phyloP scores from a whole-genome alignment of 768 basidiomycete species.

The Leccinum uliginosum region DNA sequence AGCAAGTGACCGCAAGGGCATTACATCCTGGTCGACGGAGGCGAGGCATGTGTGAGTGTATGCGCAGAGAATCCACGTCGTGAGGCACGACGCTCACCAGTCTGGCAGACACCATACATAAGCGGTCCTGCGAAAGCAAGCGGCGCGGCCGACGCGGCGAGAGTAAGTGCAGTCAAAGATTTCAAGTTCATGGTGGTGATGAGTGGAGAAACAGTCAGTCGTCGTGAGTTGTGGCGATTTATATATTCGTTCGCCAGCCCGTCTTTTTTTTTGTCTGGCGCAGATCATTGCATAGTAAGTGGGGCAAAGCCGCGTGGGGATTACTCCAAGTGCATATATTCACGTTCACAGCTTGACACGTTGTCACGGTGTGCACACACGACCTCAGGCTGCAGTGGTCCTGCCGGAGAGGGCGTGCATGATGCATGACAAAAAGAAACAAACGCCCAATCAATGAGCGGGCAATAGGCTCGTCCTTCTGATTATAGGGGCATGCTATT shows the following conservation, averaged over 20 bases:
- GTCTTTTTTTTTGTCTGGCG: neutral
- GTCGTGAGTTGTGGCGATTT: neutral
- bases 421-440: neutral
- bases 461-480: neutral
- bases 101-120: slow-evolving; percentile 25
- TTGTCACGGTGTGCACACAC: neutral
- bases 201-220: neutral
- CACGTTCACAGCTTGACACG: neutral
- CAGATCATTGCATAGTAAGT: slow-evolving; percentile 7
- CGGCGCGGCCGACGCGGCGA: slow-evolving; percentile 12
- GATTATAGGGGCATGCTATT: neutral
- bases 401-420: slow-evolving; percentile 11
- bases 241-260: neutral
- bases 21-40: slow-evolving; percentile 21
- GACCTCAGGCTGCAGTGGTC: neutral
- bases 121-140: slow-evolving; percentile 15
- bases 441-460: slow-evolving; percentile 11
- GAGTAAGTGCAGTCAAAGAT: slow-evolving; percentile 13
- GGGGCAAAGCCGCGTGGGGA: neutral
- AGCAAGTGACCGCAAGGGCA: slow-evolving; percentile 16
- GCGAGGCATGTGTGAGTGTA: neutral
- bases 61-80: neutral
- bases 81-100: slow-evolving; percentile 6
- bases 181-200: slow-evolving; percentile 26
- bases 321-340: neutral